phyloP scores from a whole-genome alignment of 2,329 filamentous ascomycete species.

The Colletotrichum sp. region DNA sequence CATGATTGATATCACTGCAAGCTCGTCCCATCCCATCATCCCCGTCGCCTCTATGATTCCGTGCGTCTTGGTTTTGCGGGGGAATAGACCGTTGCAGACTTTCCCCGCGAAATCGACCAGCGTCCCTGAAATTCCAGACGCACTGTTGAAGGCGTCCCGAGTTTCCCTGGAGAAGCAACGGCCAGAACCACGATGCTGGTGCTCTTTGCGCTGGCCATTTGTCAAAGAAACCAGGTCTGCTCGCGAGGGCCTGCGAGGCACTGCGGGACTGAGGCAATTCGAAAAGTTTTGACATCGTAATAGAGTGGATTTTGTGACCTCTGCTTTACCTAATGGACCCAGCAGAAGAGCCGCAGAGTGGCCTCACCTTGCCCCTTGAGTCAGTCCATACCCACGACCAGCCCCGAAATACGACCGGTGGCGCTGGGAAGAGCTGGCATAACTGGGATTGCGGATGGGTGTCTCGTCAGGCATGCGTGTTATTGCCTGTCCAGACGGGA shows the following conservation, averaged over 20 bases:
- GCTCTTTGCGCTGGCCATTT: not conserved
- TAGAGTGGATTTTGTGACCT: constrained; percentile 20
- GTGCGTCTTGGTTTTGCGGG: constrained; percentile 16
- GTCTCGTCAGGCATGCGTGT: not conserved
- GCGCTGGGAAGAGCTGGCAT: not conserved
- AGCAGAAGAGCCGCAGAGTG: constrained; percentile 17
- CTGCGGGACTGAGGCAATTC: constrained; percentile 16
- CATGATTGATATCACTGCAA: not conserved
- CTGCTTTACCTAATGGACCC: constrained; percentile 15
- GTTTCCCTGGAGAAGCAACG: not conserved
- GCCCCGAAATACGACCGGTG: constrained; percentile 20
- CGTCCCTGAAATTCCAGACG: constrained; percentile 13
- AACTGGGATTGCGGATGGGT: not conserved
- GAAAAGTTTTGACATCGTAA: constrained; percentile 17
- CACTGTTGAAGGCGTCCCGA: not conserved
- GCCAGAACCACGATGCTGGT: not conserved
- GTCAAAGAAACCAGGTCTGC: constrained; percentile 14
- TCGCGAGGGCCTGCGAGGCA: not conserved
- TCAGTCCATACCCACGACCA: constrained; percentile 14
- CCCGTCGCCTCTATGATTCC: constrained; percentile 9
- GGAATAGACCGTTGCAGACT: constrained; percentile 16
- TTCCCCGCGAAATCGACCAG: constrained; percentile 17
- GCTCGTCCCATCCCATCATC: not conserved
- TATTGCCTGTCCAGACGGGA: not conserved
- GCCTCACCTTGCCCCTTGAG: constrained; percentile 17